Base-by-base conservation (phyloP, 2,329 filamentous ascomycete species). In the Drechslerella coelobrocha region DNA sequence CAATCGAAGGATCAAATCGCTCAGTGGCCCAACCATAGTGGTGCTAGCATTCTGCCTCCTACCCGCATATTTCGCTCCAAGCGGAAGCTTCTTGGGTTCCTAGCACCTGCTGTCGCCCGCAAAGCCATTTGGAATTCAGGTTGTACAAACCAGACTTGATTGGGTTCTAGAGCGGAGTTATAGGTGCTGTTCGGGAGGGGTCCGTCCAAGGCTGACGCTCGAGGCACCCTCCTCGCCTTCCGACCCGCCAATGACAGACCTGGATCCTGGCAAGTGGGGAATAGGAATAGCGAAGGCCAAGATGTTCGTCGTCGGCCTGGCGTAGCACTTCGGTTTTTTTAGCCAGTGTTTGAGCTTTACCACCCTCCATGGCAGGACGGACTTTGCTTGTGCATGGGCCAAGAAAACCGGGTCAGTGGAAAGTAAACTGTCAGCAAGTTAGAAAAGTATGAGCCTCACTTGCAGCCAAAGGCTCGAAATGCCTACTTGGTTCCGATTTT, bases 121-220 rank as follows among this genome's bases (percentile, higher is more conserved):
- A 37, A 31, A 62, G n/a, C 57, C 65, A 69, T 69, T 69, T 69
- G 65, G 65, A 69, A 69, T 69, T 62, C 65, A 45, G 45, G 65
- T 69, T 19, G 65, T 57, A 69, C 65, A 62, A 53, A 59, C 65
- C 48, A 62, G 29, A 7, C 52, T 51, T 37, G 21, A 62, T 62
- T 69, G 12, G 57, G 65, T 43, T 53, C 43, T 53, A 69, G 61
- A 51, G 59, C 52, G 48, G 31, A 62, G 31, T 39, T 27, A 31
- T 53, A 24, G 23, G 23, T 52, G 34, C 51, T 14, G 21, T 27
- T 52, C 41, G 50, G 23, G 50, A 41, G 29, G 50, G 45, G 24
- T 52, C 50, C 31, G 47, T 53, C 41, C 34, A 29, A 69, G 65
- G 65, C 65, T 69, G 65, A 69, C 65, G 59, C 65, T 59, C 65